Evolutionary conservation across 441 rosid genomes (phyloP), one percentile per base, ranked within the genome.

Genomic region (Populus hybrid): DNA sequence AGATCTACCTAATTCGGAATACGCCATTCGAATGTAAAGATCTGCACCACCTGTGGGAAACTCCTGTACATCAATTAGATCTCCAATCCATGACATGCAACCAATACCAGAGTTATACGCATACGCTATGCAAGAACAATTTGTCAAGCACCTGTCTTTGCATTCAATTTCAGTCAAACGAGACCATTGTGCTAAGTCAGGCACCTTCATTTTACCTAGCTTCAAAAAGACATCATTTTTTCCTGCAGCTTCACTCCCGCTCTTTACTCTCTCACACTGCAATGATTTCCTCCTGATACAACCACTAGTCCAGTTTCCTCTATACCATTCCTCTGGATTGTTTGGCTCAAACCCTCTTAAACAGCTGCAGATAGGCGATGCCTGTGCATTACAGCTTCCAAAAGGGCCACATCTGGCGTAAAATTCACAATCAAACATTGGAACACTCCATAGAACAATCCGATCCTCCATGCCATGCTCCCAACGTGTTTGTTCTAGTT

Each of bases 71-170:
- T 90, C 89, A 72, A 84, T 73, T 35, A 87, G 81, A 63, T 30
- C 50, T 74, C 30, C 79, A 28, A 65, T 84, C 94, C 94, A 89
- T 59, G 65, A 19, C 88, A 86, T 81, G 63, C 89, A 90, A n/a
- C 92, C 89, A 3, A 86, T 68, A n/a, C 86, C 86, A 36, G 61
- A 30, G 40, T 79, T 80, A 76, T 78, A 89, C 67, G 89, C 85
- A 63, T 87, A 88, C n/a, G 92, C 91, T 14, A 83, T 69, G 72
- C 89, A 91, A 12, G 90, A 87, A 82, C 95, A 87, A 80, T 84
- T 89, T 19, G 19, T 74, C 78, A 79, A 70, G 75, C 91, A 89
- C 28, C 30, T 2, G 10, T 35, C 18, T 71, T 4, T 57, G 81
- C 88, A 87, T 32, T 78, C 63, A 59, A 74, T 76, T 38, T 79